Base-by-base conservation (phyloP, 2,329 filamentous ascomycete species). In the Pseudocercospora fuligena region DNA sequence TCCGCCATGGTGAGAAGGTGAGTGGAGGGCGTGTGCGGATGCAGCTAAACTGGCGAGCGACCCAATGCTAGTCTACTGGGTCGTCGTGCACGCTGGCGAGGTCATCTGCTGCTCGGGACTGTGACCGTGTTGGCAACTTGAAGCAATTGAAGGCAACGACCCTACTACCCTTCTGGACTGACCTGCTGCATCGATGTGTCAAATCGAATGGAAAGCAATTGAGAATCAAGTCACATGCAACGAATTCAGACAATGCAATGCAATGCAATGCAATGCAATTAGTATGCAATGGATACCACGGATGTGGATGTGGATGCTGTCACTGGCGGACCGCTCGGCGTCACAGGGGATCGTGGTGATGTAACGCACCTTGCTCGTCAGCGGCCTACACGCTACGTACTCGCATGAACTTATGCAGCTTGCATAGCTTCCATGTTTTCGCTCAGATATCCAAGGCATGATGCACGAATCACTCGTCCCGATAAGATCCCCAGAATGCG, bases 1-100 rank as follows among this genome's bases (percentile, higher is more conserved):
- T 78, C 76, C 9, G 78, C 74, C 79, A 81, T 80, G 68, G 61
- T 19, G 23, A 19, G 7, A 25, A 27, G 9, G 21, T 23, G 11
- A 25, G 47, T 25, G 47, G n/a, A n/a, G n/a, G n/a, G n/a, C n/a
- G 25, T 19, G 40, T 16, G 7, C 40, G 14, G 40, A 43, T 19
- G 40, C 16, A 19, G 40, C 40, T 19, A 8, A 16, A 43, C 40
- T 1, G 14, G 16, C 40, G 40, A 40, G n/a, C 36, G 5, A 6
- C 36, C 36, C 36, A 40, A 40, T 16, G 36, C 36, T 40, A 40
- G 12, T 40, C 36, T 40, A 40, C 36, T 40, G 16, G 16, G 14
- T 40, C 36, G 1, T 33, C 31, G 31, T 33, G 31, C 31, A 33
- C 31, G 31, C 31, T 33, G 31, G 31, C 31, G 11, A 33, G 31